These are phyloP conservation scores for Pythium apleroticum DNA, from an alignment of 352 stramenopile genomes.

Conservation along the genomic window DNA sequence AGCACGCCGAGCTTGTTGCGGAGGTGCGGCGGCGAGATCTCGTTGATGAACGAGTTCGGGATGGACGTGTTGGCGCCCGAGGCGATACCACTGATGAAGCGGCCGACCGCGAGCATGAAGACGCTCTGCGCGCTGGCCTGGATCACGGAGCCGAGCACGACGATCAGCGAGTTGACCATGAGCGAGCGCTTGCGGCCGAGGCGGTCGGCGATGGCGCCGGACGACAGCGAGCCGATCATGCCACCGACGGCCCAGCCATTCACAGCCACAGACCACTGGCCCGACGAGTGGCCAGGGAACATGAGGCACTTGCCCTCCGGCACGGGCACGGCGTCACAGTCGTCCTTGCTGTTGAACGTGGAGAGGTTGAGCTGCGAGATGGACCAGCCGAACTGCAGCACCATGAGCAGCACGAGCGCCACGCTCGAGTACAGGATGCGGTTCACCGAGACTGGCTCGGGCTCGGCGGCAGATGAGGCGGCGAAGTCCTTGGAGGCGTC, in stretches of 20 bases:
- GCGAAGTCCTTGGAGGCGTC: not conserved
- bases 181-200: conserved; percentile 35
- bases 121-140: conserved; percentile 31
- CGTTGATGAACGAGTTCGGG: conserved; percentile 43
- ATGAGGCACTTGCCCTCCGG: conserved; percentile 32
- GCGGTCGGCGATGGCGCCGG: conserved; percentile 31
- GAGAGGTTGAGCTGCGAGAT: conserved; percentile 68
- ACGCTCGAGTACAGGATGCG: conserved; percentile 50
- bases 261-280: conserved; percentile 39
- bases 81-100: conserved; percentile 38
- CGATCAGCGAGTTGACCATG: conserved; percentile 36
- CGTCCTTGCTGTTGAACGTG: conserved; percentile 49
- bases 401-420: conserved; percentile 44
- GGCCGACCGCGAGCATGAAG: conserved; percentile 38
- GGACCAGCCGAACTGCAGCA: conserved; percentile 59
- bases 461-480: not conserved
- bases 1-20: conserved; percentile 33
- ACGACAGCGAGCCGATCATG: conserved; percentile 37
- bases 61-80: conserved; percentile 38
- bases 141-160: conserved; percentile 34
- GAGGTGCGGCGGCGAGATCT: conserved; percentile 43
- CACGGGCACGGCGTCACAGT: conserved; percentile 41
- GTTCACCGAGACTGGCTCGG: conserved; percentile 7
- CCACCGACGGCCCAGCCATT: conserved; percentile 47
- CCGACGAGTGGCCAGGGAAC: conserved; percentile 35